A percentile compares a stretch with the other conserved stretches of the same genome.
Conservation (phyloP, 805 yeast genomes). For the Hermanozyma aechmeae region DNA sequence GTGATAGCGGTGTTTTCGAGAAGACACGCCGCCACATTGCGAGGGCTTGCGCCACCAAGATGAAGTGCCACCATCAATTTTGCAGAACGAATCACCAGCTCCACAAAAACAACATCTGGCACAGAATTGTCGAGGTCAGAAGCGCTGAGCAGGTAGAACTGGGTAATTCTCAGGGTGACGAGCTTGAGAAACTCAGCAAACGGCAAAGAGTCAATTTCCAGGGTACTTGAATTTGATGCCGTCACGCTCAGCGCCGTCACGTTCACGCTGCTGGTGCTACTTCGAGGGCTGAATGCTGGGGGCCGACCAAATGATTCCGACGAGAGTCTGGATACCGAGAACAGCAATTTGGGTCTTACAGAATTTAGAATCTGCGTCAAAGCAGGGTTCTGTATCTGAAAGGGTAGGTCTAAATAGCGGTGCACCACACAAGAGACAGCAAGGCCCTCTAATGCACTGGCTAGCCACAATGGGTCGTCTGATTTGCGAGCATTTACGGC, state of each 20-base stretch:
- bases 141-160: constrained; percentile 35
- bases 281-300: too few species aligned
- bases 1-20: constrained; percentile 7
- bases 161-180: constrained; percentile 17
- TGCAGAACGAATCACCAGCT: constrained; percentile 54
- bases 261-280: constrained; percentile 21
- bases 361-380: constrained; percentile 23
- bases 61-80: constrained; percentile 49
- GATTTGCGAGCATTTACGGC: constrained; percentile 45
- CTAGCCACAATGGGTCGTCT: constrained; percentile 82
- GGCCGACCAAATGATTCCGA: too few species aligned
- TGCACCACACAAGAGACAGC: constrained; percentile 58
- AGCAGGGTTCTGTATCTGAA: constrained; percentile 35
- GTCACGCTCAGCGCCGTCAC: constrained; percentile 13
- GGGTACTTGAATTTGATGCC: constrained; percentile 10
- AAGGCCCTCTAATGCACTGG: constrained; percentile 75
- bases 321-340: constrained; percentile 41
- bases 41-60: constrained; percentile 35
- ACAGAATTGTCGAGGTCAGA: constrained; percentile 61
- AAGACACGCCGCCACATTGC: constrained; percentile 37
- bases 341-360: constrained; percentile 15
- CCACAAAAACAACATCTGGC: constrained; percentile 75
- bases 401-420: constrained; percentile 44
- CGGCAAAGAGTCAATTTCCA: constrained; percentile 20
- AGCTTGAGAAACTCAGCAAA: constrained; percentile 24